These are phyloP conservation scores for Penicillium hesseltinei DNA, from an alignment of 2,329 filamentous ascomycete species.

Conservation along the genomic window DNA sequence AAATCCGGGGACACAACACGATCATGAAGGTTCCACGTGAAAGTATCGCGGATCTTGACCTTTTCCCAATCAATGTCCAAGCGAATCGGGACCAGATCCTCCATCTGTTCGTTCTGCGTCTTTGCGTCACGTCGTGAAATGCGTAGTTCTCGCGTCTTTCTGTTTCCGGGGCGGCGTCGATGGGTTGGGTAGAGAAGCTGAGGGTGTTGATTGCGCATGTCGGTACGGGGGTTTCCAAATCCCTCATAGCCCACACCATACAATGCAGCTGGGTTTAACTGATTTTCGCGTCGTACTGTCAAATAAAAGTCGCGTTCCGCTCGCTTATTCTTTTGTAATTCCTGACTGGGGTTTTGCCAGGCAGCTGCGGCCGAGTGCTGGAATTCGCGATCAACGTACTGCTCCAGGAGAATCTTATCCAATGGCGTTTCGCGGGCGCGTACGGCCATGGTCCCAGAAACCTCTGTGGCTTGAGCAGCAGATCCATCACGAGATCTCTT, in stretches of 20 bases:
- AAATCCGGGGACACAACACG: constrained; percentile 74
- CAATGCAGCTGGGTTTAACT: constrained; percentile 56
- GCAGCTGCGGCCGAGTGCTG: constrained; percentile 55
- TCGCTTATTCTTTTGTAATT: constrained; percentile 62
- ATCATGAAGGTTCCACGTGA: constrained; percentile 98
- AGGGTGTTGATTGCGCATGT: constrained; percentile 62
- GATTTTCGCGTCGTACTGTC: constrained; percentile 58
- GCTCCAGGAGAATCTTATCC: constrained; percentile 56
- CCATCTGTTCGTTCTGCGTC: constrained; percentile 82
- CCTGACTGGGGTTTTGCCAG: constrained; percentile 54
- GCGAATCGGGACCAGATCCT: constrained; percentile 87
- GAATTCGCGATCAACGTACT: constrained; percentile 65
- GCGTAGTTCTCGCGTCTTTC: constrained; percentile 69
- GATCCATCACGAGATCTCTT: constrained; percentile 62
- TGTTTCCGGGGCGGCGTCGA: constrained; percentile 72
- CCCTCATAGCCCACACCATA: constrained; percentile 77
- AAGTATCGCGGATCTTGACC: constrained; percentile 91
- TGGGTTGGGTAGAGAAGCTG: constrained; percentile 76
- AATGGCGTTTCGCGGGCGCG: constrained; percentile 44
- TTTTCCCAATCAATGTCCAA: constrained; percentile 95
- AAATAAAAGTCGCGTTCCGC: constrained; percentile 70
- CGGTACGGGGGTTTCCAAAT: constrained; percentile 83
- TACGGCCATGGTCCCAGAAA: constrained; percentile 29
- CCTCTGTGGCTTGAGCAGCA: constrained; percentile 46
- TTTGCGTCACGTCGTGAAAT: constrained; percentile 76